Evolutionary conservation across 345 rosid species (phyloP).

Genomic region (Acer negundo): DNA sequence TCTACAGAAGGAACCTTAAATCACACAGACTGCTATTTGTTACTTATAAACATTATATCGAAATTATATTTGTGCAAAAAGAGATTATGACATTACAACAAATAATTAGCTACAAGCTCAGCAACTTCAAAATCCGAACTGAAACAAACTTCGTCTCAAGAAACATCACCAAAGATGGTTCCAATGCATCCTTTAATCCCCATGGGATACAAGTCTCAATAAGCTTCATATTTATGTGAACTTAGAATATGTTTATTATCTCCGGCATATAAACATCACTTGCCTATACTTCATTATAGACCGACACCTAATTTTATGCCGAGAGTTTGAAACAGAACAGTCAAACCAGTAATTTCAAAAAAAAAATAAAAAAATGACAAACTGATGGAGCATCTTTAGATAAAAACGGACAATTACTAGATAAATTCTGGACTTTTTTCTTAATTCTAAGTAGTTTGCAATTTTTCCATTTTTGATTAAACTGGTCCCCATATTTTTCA

Average conservation of each 20-base stretch:
- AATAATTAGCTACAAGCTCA: background rate
- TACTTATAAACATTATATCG: background rate
- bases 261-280: background rate
- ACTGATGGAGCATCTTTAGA: background rate
- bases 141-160: background rate
- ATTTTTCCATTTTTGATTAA: too few relatives aligned
- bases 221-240: background rate
- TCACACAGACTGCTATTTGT: background rate
- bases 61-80: background rate
- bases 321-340: background rate
- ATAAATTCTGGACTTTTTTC: too few relatives aligned
- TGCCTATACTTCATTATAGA: background rate
- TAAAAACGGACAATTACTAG: background rate
- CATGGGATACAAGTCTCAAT: background rate
- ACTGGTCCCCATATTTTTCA: too few relatives aligned
- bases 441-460: too few relatives aligned
- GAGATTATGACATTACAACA: background rate
- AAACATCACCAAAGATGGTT: background rate
- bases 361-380: background rate
- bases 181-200: background rate
- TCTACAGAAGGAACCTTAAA: background rate
- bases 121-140: background rate
- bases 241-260: background rate
- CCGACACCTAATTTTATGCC: background rate
- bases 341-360: too few relatives aligned